Conservation (phyloP, 768 basidiomycete species). For the Lyophyllum decastes region DNA sequence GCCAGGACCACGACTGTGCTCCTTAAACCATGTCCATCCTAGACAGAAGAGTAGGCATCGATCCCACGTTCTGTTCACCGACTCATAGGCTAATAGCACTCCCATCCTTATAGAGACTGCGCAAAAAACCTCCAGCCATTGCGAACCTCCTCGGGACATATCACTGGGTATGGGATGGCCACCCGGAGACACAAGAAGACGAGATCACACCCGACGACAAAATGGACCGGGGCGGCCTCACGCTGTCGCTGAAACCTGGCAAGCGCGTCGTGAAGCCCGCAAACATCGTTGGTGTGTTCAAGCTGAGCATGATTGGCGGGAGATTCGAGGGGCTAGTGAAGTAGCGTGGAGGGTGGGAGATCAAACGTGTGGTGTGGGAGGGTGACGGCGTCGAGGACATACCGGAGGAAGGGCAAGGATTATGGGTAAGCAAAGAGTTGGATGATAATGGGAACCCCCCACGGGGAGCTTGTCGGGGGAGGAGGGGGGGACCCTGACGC, state of each 20-base stretch:
- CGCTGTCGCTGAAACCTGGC: background rate
- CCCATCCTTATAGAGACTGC: too few species aligned
- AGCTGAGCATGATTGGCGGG: background rate
- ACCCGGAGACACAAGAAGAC: background rate
- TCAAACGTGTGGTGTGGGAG: background rate
- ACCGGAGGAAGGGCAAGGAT: too few species aligned
- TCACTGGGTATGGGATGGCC: slow-evolving; percentile 5
- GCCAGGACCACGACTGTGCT: too few species aligned
- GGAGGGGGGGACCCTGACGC: background rate
- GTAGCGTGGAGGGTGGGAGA: background rate
- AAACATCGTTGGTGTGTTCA: background rate
- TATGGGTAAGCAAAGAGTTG: too few species aligned
- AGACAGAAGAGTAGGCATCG: too few species aligned
- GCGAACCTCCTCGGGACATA: slow-evolving; percentile 1
- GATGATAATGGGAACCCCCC: background rate
- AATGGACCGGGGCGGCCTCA: background rate
- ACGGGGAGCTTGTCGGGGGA: background rate
- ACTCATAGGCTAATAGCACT: too few species aligned
- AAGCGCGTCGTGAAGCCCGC: background rate
- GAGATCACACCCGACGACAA: background rate
- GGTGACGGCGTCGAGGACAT: background rate
- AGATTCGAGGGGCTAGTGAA: background rate
- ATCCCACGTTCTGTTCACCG: too few species aligned
- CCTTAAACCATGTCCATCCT: too few species aligned
- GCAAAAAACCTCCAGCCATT: background rate